Evolutionary conservation across 768 basidiomycete genomes (phyloP), one percentile per base, ranked within the genome.

Genomic region (Gloeophyllum trabeum): DNA sequence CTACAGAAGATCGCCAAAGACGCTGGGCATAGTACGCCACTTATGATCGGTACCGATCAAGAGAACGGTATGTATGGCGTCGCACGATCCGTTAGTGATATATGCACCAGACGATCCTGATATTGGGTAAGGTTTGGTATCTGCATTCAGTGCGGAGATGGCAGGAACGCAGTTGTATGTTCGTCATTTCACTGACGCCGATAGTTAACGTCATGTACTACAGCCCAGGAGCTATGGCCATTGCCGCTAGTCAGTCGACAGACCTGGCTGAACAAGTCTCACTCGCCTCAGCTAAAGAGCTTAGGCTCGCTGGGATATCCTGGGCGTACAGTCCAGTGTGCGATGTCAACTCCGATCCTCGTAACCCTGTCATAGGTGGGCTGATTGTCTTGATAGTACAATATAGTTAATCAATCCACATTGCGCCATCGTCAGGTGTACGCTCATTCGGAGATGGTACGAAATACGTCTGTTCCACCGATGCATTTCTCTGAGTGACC

Each of bases 171-270:
- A 79, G 46, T 83, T 82, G 82, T 80, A 47, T 52, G 76, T 65
- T 6, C 25, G 4, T 6, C 20, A 13, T 35, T 18, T 3, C 16
- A 14, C 24, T 1, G 4, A 24, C 32, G 25, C 19, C 18, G n/a
- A 7, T 42, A 43, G 14, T 21, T 21, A 26, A 23, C 14, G n/a
- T 28, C 10, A 24, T 16, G 20, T 22, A 37, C 20, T 5, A 7
- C 40, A 83, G 82, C 44, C 82, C 82, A 13, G 82, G 80, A 0
- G 81, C 82, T 4, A 84, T 83, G 82, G 76, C 79, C 0, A 61
- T 80, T 2, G 76, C 76, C 2, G 76, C 79, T 3, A 70, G 75
- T 0, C 60, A 61, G 2, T 70, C 70, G 1, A 57, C 65, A 4
- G 55, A 59, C 3, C 61, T 73, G 0, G 60, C 75, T 2, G 66